Evolutionary conservation across 495 filamentous ascomycete species (phyloP).

Genomic region (Choiromyces venosus): DNA sequence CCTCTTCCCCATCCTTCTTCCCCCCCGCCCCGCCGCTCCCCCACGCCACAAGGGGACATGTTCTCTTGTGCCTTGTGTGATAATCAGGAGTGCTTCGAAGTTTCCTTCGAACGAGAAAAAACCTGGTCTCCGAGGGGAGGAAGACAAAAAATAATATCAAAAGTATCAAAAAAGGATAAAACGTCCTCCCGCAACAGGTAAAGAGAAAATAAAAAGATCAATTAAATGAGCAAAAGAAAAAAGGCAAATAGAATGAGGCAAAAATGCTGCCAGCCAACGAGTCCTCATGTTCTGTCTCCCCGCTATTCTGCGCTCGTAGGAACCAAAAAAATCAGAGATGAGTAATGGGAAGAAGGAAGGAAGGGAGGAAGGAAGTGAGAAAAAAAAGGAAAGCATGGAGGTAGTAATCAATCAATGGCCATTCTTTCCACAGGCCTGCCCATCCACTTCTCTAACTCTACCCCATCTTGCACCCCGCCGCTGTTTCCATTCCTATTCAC

Average conservation of each 20-base stretch:
- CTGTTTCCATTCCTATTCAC: conserved; percentile 23
- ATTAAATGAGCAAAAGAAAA: neutral
- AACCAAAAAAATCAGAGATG: neutral
- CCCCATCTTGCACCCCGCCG: neutral
- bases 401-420: conserved; percentile 23
- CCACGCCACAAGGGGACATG: neutral
- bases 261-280: neutral
- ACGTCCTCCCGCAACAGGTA: neutral
- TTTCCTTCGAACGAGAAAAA: neutral
- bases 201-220: neutral
- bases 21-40: neutral
- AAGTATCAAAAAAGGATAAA: neutral
- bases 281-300: neutral
- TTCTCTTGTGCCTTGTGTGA: neutral
- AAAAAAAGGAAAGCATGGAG: neutral
- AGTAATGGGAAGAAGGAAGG: neutral
- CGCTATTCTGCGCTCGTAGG: neutral
- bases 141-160: neutral
- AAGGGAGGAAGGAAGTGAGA: neutral
- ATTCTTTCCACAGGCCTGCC: conserved; percentile 34
- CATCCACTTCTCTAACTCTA: conserved; percentile 23
- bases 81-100: neutral
- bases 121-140: neutral
- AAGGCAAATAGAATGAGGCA: neutral
- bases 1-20: neutral